phyloP scores from a whole-genome alignment of 208 protist genomes.

The Leishmania amazonensis region DNA sequence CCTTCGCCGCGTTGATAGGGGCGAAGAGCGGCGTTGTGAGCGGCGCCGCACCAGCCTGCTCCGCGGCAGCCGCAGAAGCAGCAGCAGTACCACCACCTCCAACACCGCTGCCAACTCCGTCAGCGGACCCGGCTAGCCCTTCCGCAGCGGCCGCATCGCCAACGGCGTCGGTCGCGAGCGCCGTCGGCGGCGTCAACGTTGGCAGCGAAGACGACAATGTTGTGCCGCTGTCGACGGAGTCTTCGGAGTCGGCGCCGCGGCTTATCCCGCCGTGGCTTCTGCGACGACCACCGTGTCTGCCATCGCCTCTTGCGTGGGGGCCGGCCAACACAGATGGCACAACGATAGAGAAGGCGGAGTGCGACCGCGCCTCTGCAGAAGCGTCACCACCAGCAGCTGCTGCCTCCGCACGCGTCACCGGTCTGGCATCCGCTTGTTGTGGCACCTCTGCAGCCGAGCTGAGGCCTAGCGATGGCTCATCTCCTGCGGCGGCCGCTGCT shows the following conservation, averaged over 20 bases:
- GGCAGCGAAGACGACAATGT: slow-evolving; percentile 1
- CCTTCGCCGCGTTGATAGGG: slow-evolving; percentile 18
- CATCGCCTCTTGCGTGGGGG: neutral
- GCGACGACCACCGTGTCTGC: neutral
- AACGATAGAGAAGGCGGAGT: slow-evolving; percentile 6
- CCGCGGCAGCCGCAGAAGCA: neutral
- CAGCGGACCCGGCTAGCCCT: neutral
- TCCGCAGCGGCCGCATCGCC: neutral
- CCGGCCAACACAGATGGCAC: slow-evolving; percentile 8
- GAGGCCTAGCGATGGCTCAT: neutral
- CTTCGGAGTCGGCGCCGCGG: neutral
- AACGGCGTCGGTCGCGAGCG: neutral
- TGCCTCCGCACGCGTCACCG: neutral
- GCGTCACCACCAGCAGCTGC: neutral
- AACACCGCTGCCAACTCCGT: neutral
- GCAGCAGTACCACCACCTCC: neutral
- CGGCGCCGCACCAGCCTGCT: neutral
- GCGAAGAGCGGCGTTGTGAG: slow-evolving; percentile 14
- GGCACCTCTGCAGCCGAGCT: neutral
- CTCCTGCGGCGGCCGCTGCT: neutral
- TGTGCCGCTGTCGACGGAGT: slow-evolving; percentile 7
- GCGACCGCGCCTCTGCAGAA: neutral
- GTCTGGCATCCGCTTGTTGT: neutral
- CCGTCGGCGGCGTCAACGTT: slow-evolving; percentile 7
- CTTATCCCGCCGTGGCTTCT: slow-evolving; percentile 3